phyloP scores from a whole-genome alignment of 2,329 filamentous ascomycete species.

The Diplocarpon rosae region DNA sequence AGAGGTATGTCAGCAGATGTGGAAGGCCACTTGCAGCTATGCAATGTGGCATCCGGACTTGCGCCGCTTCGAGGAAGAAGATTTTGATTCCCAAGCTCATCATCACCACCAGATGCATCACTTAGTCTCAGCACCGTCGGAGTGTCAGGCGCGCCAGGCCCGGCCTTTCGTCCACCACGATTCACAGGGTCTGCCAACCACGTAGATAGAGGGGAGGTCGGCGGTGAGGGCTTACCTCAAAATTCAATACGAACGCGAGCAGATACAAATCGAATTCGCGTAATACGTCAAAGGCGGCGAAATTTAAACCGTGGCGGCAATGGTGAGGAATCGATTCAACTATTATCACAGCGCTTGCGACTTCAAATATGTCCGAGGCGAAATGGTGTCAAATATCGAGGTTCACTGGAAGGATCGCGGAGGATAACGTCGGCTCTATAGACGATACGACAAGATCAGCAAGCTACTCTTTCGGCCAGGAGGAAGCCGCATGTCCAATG shows the following conservation, averaged over 20 bases:
- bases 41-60: no score
- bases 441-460: slow-evolving; percentile 17
- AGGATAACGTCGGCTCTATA: slow-evolving; percentile 24
- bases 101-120: no score
- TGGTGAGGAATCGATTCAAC: slow-evolving; percentile 18
- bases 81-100: no score
- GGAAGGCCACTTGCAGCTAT: no score
- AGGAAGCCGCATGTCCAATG: slow-evolving; percentile 1
- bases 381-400: slow-evolving; percentile 20
- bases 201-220: slow-evolving; percentile 1
- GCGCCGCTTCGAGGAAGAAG: no score
- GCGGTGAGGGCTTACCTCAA: slow-evolving; percentile 21
- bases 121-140: no score
- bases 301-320: slow-evolving; percentile 16
- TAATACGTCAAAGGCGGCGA: slow-evolving; percentile 17
- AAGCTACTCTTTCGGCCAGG: slow-evolving; percentile 9
- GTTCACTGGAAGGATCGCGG: slow-evolving; percentile 23
- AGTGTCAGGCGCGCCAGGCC: no score
- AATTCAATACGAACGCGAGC: slow-evolving; percentile 12
- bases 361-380: slow-evolving; percentile 21
- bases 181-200: slow-evolving; percentile 16
- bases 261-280: slow-evolving; percentile 10
- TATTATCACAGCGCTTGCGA: slow-evolving; percentile 24
- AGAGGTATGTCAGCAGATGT: no score
- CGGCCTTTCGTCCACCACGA: not conserved